Percentiles rank a stretch among this genome's conserved stretches.
phyloP scores from a whole-genome alignment of 257 asterid species.

The Pogostemon cablin region DNA sequence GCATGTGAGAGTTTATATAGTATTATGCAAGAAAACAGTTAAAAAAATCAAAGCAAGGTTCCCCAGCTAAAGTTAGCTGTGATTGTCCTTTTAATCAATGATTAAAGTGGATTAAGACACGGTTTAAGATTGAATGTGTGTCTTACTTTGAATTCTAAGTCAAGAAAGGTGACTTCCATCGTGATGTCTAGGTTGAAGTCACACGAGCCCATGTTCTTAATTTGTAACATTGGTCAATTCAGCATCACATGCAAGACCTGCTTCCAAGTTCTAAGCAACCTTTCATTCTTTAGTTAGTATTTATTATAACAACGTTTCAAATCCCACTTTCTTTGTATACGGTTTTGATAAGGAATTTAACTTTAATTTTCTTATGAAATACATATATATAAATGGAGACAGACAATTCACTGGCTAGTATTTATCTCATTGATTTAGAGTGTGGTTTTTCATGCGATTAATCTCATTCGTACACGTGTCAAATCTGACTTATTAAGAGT shows the following conservation, averaged over 20 bases:
- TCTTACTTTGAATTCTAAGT: conserved; percentile 5
- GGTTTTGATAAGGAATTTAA: too few relatives aligned
- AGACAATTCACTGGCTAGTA: too few relatives aligned
- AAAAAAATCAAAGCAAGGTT: conserved; percentile 26
- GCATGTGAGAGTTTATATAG: conserved; percentile 15
- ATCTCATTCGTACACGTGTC: too few relatives aligned
- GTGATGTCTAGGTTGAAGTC: conserved; percentile 28
- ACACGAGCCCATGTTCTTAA: conserved; percentile 42
- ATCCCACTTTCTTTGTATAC: too few relatives aligned
- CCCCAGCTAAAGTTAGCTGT: conserved; percentile 34
- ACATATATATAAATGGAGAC: too few relatives aligned
- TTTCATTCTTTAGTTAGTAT: neutral
- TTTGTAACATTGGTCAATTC: conserved; percentile 26
- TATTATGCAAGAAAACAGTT: neutral
- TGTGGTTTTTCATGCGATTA: too few relatives aligned
- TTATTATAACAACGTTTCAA: too few relatives aligned
- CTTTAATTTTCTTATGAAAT: too few relatives aligned
- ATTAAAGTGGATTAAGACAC: conserved; percentile 30
- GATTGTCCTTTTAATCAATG: conserved; percentile 27
- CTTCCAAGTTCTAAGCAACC: conserved; percentile 24
- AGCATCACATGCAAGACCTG: conserved; percentile 35
- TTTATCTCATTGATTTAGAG: too few relatives aligned
- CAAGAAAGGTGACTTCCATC: conserved; percentile 24
- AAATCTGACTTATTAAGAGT: too few relatives aligned
- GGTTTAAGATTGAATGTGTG: conserved; percentile 12